Evolutionary conservation across 495 filamentous ascomycete species (phyloP).

Genomic region (Lichenothelia convexa): DNA sequence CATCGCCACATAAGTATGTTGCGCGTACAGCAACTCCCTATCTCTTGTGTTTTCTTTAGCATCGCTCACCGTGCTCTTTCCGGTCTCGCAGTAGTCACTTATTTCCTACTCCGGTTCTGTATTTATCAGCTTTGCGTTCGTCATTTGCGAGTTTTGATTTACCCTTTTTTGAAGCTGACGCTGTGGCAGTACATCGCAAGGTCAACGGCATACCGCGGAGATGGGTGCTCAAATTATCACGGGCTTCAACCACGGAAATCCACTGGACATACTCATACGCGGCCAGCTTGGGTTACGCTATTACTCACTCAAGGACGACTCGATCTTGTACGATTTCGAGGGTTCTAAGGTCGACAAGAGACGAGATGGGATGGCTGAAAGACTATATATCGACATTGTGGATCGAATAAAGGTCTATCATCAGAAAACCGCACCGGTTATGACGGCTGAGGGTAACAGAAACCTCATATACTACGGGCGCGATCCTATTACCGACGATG

Average conservation of each 20-base stretch:
- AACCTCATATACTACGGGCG: slow-evolving; percentile 67
- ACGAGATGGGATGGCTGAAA: slow-evolving; percentile 70
- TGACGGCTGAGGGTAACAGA: slow-evolving; percentile 68
- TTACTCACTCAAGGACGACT: slow-evolving; percentile 65
- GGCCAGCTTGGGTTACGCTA: slow-evolving; percentile 80
- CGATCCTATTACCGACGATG: slow-evolving; percentile 53
- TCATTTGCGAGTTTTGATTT: no score
- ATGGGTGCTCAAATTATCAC: slow-evolving; percentile 97
- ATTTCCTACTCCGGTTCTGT: no score
- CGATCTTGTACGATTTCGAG: slow-evolving; percentile 77
- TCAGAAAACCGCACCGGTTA: slow-evolving; percentile 44
- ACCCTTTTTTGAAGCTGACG: no score
- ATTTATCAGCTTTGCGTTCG: no score
- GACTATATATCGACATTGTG: slow-evolving; percentile 81
- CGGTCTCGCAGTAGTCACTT: no score
- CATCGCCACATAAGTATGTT: no score
- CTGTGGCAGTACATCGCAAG: slow-evolving; percentile 28
- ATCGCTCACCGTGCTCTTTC: no score
- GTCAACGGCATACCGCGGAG: slow-evolving; percentile 62
- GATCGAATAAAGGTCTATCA: slow-evolving; percentile 82
- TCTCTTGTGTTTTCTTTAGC: no score
- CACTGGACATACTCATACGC: slow-evolving; percentile 72
- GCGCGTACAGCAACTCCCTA: no score
- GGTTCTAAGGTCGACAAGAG: slow-evolving; percentile 60
- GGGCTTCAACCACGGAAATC: slow-evolving; percentile 89